These are phyloP conservation scores for Talaromyces sp. DNA, from an alignment of 2,329 filamentous ascomycete genomes.

Conservation along the genomic window DNA sequence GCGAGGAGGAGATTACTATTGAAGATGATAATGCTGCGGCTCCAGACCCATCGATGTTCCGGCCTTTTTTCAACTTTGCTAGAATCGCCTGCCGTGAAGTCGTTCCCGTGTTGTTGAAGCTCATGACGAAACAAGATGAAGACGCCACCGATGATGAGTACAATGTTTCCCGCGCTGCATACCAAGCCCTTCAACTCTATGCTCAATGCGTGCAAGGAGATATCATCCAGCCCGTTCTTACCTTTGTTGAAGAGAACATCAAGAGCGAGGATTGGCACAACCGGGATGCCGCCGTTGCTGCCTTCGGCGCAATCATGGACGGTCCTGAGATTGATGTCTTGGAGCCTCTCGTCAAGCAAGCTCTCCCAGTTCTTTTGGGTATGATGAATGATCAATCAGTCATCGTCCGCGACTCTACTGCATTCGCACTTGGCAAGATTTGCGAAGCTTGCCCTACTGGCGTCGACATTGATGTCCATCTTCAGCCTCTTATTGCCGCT, in stretches of 20 bases:
- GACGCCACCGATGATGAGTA: constrained; percentile 97
- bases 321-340: constrained; percentile 90
- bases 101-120: constrained; percentile 81
- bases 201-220: constrained; percentile 83
- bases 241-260: constrained; percentile 89
- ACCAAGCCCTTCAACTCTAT: constrained; percentile 95
- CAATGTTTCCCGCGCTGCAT: constrained; percentile 90
- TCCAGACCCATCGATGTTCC: constrained; percentile 78
- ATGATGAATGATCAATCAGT: constrained; percentile 90
- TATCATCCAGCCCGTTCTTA: constrained; percentile 81
- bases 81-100: constrained; percentile 91
- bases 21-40: constrained; percentile 89
- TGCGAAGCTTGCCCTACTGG: constrained; percentile 90
- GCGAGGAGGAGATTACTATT: constrained; percentile 96
- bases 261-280: constrained; percentile 90
- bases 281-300: constrained; percentile 92
- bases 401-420: constrained; percentile 92
- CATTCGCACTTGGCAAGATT: constrained; percentile 92
- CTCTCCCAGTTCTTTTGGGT: constrained; percentile 82
- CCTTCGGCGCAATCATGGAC: constrained; percentile 98
- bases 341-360: constrained; percentile 93
- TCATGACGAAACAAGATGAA: constrained; percentile 96
- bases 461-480: constrained; percentile 79
- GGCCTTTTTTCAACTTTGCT: constrained; percentile 94
- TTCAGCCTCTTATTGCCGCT: constrained; percentile 80